Evolutionary conservation across 352 stramenopile genomes (phyloP), one percentile per base, ranked within the genome.

Genomic region (Globisporangium megalacanthum): DNA sequence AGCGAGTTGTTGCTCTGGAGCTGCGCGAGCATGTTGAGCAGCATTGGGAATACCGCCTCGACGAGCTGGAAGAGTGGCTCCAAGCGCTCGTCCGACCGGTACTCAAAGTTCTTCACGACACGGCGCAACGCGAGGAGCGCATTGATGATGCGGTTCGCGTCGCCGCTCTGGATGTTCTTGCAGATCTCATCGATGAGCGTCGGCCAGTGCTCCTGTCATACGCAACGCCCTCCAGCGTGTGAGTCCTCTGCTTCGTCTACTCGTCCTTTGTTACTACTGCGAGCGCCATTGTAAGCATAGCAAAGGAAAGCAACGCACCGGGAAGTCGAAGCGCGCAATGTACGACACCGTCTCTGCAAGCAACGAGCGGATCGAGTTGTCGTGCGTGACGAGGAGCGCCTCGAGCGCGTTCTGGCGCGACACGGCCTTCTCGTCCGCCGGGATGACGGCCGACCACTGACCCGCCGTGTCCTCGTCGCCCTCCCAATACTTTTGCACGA

Each of bases 61-160:
- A 98, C 91, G 55, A 99, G 94, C 60, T 96, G 80, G 64, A 94
- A 91, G 17, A 99, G 78, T 10, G 94, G 92, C 19, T 76, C 79
- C 22, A 97, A 70, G 36, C 90, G 75, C 60, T 80, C 96, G 22
- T 96, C 89, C 19, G 73, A 78, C 64, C 97, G 97, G 84, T 98
- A 99, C 73, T 99, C 97, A 70, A 98, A 99, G 65, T 97, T 92
- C 79, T 99, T 99, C 64, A 97, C 95, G 42, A 99, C 79, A 68
- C 97, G 97, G 42, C 97, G 88, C 55, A 99, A 66, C 22, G 94
- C 94, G 52, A 99, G 72, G 31, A 99, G 74, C n/a, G 95, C 85
- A 52, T 92, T 92, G 63, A 89, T 89, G 61, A 93, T 94, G 55
- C 84, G 80, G 62, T 68, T 90, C 49, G 80, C 79, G 58, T 96